Base-by-base conservation (phyloP, 352 stramenopile species). In the Pythium sukuiense region DNA sequence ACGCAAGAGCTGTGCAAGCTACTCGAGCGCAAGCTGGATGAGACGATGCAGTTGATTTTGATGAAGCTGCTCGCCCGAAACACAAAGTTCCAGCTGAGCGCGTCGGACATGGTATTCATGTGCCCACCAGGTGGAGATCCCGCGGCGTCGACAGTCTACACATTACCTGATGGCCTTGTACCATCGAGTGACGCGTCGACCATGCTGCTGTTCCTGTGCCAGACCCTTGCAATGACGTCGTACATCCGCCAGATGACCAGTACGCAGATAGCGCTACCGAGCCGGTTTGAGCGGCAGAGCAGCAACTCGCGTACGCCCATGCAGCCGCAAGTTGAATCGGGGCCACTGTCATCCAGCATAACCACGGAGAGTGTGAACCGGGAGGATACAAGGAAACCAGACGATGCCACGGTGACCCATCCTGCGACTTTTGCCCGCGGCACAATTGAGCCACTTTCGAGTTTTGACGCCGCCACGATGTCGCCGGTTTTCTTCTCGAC, bases 11-110 rank as follows among this genome's bases (percentile, higher is more conserved):
- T 96, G 26, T 93, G 85, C 43, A 76, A 80, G 26, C 56, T 95
- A 45, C 63, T 96, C 11, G 88, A 96, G 50, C 76, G 86, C n/a
- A 96, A 96, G 59, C 67, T 96, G 8, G 88, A 96, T 53, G 88
- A 96, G 69, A 81, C 84, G 11, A 92, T 86, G 18, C 87, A 93
- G 55, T 71, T 92, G 16, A 88, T 96, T 48, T 56, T 96, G 32
- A 95, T 95, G 87, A 96, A 95, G 67, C 69, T 95, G 7, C 61
- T 96, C 7, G 85, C 84, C 24, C 79, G 87, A 59, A 95, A 96
- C 48, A 80, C 76, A 2, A 94, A 96, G 67, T 93, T 96, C 61
- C 86, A 95, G 65, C 70, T 96, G 18, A 93, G 75, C 41, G 59
- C 75, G 0, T 82, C 76, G 0, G 88, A 96, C 55, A 71, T 93